phyloP scores from a whole-genome alignment of 1,139 yeast species.

The Diutina siamensis region DNA sequence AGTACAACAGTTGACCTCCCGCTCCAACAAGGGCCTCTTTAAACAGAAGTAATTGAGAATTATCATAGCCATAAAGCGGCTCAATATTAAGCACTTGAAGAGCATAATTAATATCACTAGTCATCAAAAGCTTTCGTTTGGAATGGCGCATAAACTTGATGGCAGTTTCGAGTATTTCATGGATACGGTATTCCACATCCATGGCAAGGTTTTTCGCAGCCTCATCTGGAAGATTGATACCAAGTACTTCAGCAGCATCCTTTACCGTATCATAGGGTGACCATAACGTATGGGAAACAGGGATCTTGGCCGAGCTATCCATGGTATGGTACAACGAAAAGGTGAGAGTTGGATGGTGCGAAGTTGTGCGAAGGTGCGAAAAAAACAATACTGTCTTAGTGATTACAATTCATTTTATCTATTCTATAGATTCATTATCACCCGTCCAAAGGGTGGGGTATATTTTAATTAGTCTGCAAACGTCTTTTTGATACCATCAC shows the following conservation, averaged over 20 bases:
- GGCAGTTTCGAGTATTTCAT: slow-evolving; percentile 92
- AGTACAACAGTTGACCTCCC: slow-evolving; percentile 84
- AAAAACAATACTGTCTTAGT: background rate
- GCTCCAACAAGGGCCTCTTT: slow-evolving; percentile 82
- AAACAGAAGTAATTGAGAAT: slow-evolving; percentile 49
- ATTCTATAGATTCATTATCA: no score
- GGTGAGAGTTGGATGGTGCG: background rate
- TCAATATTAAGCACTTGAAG: slow-evolving; percentile 80
- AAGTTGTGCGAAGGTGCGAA: no score
- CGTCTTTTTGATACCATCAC: no score
- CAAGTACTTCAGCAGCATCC: slow-evolving; percentile 90
- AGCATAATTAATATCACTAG: slow-evolving; percentile 75
- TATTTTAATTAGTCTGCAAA: no score
- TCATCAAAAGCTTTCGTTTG: slow-evolving; percentile 69
- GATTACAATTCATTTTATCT: no score
- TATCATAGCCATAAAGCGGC: slow-evolving; percentile 70
- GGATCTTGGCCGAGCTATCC: slow-evolving; percentile 12
- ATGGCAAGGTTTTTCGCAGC: slow-evolving; percentile 91
- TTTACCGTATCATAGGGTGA: slow-evolving; percentile 95
- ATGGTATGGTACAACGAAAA: background rate
- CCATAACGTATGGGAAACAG: slow-evolving; percentile 86
- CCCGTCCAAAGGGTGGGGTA: no score
- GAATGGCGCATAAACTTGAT: slow-evolving; percentile 93
- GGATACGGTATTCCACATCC: slow-evolving; percentile 97
- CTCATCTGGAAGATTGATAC: slow-evolving; percentile 79